phyloP scores from a whole-genome alignment of 441 rosid species.

The Populus hybrid region DNA sequence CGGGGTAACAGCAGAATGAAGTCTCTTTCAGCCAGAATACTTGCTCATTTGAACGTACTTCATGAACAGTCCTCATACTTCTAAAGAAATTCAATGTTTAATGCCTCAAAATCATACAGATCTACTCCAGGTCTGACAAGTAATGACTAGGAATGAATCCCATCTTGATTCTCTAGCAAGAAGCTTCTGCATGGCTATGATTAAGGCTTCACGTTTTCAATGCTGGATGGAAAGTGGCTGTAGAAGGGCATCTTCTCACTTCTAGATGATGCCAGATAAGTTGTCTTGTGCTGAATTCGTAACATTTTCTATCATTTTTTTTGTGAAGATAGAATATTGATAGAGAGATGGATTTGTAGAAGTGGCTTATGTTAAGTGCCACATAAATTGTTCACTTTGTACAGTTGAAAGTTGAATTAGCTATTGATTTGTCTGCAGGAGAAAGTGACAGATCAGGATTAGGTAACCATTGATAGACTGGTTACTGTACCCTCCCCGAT shows the following conservation, averaged over 20 bases:
- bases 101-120: not conserved
- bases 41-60: conserved; percentile 63
- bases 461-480: not conserved
- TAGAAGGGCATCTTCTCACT: not conserved
- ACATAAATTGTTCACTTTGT: conserved; percentile 22
- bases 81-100: conserved; percentile 18
- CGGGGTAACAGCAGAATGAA: conserved; percentile 51
- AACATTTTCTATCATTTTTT: not conserved
- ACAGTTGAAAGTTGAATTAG: conserved; percentile 17
- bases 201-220: not conserved
- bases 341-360: conserved; percentile 1
- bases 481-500: not conserved
- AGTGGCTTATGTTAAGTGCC: conserved; percentile 25
- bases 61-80: conserved; percentile 65
- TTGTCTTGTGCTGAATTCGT: not conserved
- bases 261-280: not conserved
- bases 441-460: not conserved
- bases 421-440: not conserved
- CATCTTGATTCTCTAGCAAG: conserved; percentile 4
- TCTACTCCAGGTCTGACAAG: conserved; percentile 3
- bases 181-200: not conserved
- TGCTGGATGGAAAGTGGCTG: not conserved
- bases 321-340: not conserved
- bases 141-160: not conserved
- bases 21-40: conserved; percentile 58